phyloP scores from a whole-genome alignment of 2,329 filamentous ascomycete genomes.

The Bertia moriformis region DNA sequence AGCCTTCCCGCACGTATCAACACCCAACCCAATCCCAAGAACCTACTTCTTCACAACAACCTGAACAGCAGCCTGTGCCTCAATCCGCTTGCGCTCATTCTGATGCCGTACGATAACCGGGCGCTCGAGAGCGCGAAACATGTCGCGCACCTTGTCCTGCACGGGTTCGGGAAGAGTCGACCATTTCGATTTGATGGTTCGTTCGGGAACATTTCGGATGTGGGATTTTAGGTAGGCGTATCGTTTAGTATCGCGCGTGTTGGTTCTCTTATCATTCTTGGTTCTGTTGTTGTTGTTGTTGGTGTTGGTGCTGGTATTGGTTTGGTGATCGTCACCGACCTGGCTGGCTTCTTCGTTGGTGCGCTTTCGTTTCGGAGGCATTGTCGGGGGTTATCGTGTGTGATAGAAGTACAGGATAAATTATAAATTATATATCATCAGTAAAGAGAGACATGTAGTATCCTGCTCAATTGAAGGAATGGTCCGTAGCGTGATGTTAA shows the following conservation, averaged over 20 bases:
- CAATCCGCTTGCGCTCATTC: slow-evolving; percentile 22
- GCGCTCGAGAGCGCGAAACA: slow-evolving; percentile 22
- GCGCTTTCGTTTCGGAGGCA: slow-evolving; percentile 14
- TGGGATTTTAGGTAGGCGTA: slow-evolving; percentile 22
- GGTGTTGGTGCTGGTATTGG: no score
- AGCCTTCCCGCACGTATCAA: no score
- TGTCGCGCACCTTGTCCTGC: slow-evolving; percentile 22
- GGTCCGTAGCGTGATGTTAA: no score
- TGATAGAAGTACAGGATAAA: no score
- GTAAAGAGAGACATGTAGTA: no score
- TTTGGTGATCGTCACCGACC: no score
- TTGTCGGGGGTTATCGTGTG: slow-evolving; percentile 3
- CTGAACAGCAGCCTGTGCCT: slow-evolving; percentile 21
- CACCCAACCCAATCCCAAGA: no score
- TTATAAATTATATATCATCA: no score
- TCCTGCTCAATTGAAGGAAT: no score
- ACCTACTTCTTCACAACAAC: slow-evolving; percentile 23
- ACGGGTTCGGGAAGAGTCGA: slow-evolving; percentile 21
- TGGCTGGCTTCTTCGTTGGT: slow-evolving; percentile 7
- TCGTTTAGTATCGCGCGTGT: slow-evolving; percentile 10
- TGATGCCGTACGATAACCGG: slow-evolving; percentile 23
- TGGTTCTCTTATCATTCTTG: slow-evolving; percentile 5
- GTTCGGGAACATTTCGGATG: slow-evolving; percentile 21
- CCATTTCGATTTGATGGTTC: slow-evolving; percentile 27
- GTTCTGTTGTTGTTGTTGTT: no score